Percentiles rank a stretch among this genome's conserved stretches.
phyloP scores from a whole-genome alignment of 768 basidiomycete genomes.

The Rhodotorula diobovata region DNA sequence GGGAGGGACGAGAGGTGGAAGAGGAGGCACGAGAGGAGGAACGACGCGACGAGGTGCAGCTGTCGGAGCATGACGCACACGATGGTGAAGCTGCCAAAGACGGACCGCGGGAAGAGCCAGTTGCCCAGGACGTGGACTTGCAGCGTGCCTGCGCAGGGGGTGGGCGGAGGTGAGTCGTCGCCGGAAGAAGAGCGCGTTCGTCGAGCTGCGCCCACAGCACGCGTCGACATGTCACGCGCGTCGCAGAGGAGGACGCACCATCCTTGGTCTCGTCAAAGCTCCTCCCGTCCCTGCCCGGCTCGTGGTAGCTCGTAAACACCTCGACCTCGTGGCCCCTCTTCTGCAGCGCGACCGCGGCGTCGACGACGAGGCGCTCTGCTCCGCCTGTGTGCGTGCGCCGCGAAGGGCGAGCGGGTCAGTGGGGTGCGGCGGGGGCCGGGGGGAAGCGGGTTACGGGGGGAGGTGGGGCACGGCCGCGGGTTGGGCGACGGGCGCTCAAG shows the following conservation, averaged over 20 bases:
- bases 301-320: slow-evolving; percentile 90
- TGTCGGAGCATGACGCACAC: slow-evolving; percentile 83
- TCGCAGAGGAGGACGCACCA: slow-evolving; percentile 53
- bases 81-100: slow-evolving; percentile 78
- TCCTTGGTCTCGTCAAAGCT: slow-evolving; percentile 92
- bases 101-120: slow-evolving; percentile 73
- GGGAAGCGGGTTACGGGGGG: too few species aligned
- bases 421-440: too few species aligned
- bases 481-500: background rate
- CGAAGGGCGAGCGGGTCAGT: too few species aligned
- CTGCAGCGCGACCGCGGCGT: slow-evolving; percentile 86
- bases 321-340: slow-evolving; percentile 74
- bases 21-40: slow-evolving; percentile 52
- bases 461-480: slow-evolving; percentile 3
- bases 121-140: slow-evolving; percentile 63
- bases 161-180: too few species aligned
- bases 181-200: too few species aligned
- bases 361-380: slow-evolving; percentile 89
- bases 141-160: slow-evolving; percentile 61
- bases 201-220: too few species aligned
- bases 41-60: slow-evolving; percentile 67
- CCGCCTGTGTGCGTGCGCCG: slow-evolving; percentile 59
- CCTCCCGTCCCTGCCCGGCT: slow-evolving; percentile 56
- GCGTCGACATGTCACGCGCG: too few species aligned
- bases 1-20: slow-evolving; percentile 41